Percentiles rank a stretch among this genome's conserved stretches.
phyloP scores from a whole-genome alignment of 2,329 filamentous ascomycete species.

The Cladosporium halotolerans region DNA sequence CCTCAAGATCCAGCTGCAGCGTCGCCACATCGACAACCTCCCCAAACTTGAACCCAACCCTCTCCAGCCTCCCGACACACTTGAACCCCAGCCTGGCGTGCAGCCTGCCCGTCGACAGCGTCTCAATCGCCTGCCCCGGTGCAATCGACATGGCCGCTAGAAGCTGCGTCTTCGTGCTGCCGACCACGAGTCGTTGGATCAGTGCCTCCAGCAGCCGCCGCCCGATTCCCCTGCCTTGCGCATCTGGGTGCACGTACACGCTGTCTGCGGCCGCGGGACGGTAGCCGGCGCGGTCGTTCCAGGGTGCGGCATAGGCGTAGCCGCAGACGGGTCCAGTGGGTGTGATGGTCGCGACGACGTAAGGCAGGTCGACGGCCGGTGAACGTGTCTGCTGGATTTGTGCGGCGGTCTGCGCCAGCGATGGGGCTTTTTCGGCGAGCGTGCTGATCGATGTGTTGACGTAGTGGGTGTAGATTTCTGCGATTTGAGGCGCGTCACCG shows the following conservation, averaged over 20 bases:
- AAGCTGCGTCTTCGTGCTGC: slow-evolving; percentile 13
- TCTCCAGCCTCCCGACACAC: slow-evolving; percentile 14
- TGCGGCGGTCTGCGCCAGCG: background rate
- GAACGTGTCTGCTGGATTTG: slow-evolving; percentile 11
- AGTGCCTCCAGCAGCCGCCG: slow-evolving; percentile 13
- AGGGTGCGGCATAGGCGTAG: slow-evolving; percentile 17
- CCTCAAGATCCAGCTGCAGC: slow-evolving; percentile 15
- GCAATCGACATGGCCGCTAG: slow-evolving; percentile 17
- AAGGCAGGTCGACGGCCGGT: slow-evolving; percentile 12
- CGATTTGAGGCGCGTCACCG: slow-evolving; percentile 10
- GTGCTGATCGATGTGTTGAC: slow-evolving; percentile 15
- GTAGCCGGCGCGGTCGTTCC: slow-evolving; percentile 16
- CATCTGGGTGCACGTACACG: slow-evolving; percentile 17
- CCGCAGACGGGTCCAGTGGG: slow-evolving; percentile 9
- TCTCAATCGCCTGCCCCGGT: slow-evolving; percentile 12
- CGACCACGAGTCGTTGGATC: slow-evolving; percentile 8
- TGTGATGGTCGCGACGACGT: slow-evolving; percentile 13
- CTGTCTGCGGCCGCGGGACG: slow-evolving; percentile 14
- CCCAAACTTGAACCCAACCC: slow-evolving; percentile 18
- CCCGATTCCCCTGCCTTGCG: slow-evolving; percentile 14
- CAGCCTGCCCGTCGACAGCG: slow-evolving; percentile 14
- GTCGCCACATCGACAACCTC: slow-evolving; percentile 16
- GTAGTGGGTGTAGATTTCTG: slow-evolving; percentile 16
- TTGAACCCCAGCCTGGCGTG: slow-evolving; percentile 16
- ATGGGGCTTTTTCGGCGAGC: slow-evolving; percentile 13